A percentile compares a stretch with the other conserved stretches of the same genome.
Conservation (phyloP, 2,329 filamentous ascomycete genomes). For the Microsporum audouinii region DNA sequence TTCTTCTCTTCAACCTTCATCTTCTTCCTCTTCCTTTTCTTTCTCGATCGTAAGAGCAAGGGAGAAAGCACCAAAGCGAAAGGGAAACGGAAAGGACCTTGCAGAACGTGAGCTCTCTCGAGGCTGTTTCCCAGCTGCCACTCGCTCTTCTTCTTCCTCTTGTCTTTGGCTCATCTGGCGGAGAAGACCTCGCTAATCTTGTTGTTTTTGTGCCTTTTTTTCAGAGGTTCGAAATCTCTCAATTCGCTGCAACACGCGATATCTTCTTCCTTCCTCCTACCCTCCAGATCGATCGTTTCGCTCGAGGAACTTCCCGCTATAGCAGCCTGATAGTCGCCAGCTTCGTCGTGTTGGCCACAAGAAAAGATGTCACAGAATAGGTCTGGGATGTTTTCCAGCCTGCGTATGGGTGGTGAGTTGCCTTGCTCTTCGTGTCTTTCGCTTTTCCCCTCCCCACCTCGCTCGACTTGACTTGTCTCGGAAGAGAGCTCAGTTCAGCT, state of each 20-base stretch:
- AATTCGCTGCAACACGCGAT: conserved; percentile 14
- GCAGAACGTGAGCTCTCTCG: neutral
- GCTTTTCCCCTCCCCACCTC: neutral
- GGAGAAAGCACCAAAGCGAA: neutral
- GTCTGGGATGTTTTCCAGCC: conserved; percentile 72
- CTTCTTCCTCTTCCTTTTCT: neutral
- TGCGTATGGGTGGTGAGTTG: conserved; percentile 94
- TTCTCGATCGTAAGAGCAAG: neutral
- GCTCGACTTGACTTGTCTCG: neutral
- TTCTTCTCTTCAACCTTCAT: neutral
- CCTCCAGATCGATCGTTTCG: neutral
- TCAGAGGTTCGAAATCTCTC: neutral
- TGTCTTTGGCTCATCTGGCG: neutral
- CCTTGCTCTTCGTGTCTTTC: conserved; percentile 3
- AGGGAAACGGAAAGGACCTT: neutral
- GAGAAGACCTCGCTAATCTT: neutral
- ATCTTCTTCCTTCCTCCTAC: neutral
- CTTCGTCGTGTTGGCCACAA: neutral
- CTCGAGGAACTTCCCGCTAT: neutral
- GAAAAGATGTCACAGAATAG: conserved; percentile 76
- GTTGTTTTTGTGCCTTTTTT: neutral
- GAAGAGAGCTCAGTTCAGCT: neutral
- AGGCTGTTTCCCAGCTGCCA: neutral
- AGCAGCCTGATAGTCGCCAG: neutral
- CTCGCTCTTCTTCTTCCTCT: neutral